Base-by-base conservation (phyloP, 768 basidiomycete genomes). In the Hebeloma cylindrosporum region DNA sequence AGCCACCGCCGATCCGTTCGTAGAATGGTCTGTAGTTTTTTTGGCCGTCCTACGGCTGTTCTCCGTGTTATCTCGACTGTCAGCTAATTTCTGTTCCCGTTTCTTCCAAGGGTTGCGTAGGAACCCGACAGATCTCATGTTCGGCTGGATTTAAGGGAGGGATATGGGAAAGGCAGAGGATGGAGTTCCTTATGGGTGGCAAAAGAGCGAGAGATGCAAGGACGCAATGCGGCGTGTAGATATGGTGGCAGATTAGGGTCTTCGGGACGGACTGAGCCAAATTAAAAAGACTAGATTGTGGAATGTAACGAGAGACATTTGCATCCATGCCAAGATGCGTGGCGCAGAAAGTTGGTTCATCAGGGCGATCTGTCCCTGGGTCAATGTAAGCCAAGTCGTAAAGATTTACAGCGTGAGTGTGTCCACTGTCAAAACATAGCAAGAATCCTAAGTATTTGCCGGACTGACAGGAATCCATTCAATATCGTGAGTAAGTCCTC, bases 71-170 rank as follows among this genome's bases (percentile, higher is more conserved):
- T 53, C 47, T 40, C 51, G 51, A 37, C 37, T 52, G 17, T 58
- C 48, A 17, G 51, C 40, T 1, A 48, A 20, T 41, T 67, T 64
- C 5, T 52, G 52, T 27, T 63, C 65, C 56, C 61, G 67, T 54
- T 62, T 72, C 52, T 56, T 65, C 69, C 70, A 72, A 9, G 64
- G 56, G 38, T 63, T 67, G 37, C 68, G 68, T 40, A 74, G 56
- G 52, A 74, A 68, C 4, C 65, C 59, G 11, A 70, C 49, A 10
- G 66, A 54, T 54, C 73, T 72, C 73, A 73, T 73, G 46, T 34
- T 40, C 28, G 40, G 33, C 38, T 33, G 25, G 21, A 43, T 43
- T 35, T 22, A 47, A 18, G 21, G 29, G 38, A 41, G 27, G 35
- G 44, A 27, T 44, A 30, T 27, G 23, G 18, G 26, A 34, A 31